Conservation (phyloP, 1,139 yeast genomes). For the Lodderomyces theae region DNA sequence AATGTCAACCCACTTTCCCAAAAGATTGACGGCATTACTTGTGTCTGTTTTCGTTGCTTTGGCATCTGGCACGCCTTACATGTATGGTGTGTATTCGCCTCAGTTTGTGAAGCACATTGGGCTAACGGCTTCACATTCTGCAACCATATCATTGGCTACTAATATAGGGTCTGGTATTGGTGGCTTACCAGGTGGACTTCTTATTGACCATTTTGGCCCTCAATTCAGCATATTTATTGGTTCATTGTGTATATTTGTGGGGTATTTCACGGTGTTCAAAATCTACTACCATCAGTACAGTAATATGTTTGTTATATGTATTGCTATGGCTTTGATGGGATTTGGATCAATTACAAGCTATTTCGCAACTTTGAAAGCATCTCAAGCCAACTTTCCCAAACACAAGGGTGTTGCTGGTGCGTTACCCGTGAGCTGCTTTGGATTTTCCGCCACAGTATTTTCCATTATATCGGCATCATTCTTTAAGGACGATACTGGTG, state of each 20-base stretch:
- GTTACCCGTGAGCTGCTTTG: conserved; percentile 57
- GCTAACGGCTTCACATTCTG: conserved; percentile 58
- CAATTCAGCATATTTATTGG: conserved; percentile 53
- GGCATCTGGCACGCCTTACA: conserved; percentile 67
- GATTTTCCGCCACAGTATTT: conserved; percentile 47
- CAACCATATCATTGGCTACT: conserved; percentile 59
- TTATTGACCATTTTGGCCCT: conserved; percentile 63
- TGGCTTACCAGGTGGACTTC: conserved; percentile 66
- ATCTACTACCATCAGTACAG: conserved; percentile 25
- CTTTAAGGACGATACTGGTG: conserved; percentile 44
- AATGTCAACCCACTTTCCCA: conserved; percentile 9
- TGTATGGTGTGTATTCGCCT: conserved; percentile 72
- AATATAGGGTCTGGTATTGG: conserved; percentile 65
- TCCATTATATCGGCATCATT: conserved; percentile 44
- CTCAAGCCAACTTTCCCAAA: conserved; percentile 67
- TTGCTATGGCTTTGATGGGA: conserved; percentile 49
- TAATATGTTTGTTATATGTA: conserved; percentile 30
- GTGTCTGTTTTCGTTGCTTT: conserved; percentile 34
- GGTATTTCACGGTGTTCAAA: conserved; percentile 32
- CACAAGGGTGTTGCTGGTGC: conserved; percentile 72
- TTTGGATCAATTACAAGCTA: conserved; percentile 65
- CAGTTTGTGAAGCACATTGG: conserved; percentile 58
- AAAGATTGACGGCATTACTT: conserved; percentile 18
- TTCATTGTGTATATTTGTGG: conserved; percentile 46
- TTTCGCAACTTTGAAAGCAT: conserved; percentile 65